Base-by-base conservation (phyloP, 805 yeast species). In the Teunomyces lycoperdinae region DNA sequence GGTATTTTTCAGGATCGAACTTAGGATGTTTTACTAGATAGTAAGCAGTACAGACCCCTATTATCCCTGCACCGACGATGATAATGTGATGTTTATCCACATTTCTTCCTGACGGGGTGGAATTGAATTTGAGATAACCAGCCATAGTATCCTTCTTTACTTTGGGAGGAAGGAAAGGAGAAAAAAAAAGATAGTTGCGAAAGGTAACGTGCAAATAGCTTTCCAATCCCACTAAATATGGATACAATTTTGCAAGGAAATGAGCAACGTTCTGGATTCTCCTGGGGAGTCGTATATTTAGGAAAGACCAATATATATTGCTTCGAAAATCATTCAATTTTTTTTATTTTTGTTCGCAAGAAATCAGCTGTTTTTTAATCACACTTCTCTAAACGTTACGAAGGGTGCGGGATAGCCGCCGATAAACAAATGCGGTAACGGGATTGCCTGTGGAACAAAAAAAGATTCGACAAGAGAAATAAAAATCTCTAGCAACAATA, bases 41-140 rank as follows among this genome's bases (percentile, higher is more conserved):
- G 67, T 87, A 94, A 1, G 98, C 97, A 1, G 94, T 88, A 63
- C 96, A 89, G 6, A 89, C 96, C 33, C 99, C 99, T 33, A 92
- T 87, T 58, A 92, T 92, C 17, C 99, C 99, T 0, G 96, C 98
- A 20, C 96, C 96, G 20, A 89, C 94, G 39, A 89, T 85, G 50
- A 88, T 78, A 49, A 87, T 87, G 62, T 88, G 95, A 31, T 83
- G 78, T 60, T 87, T 87, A 26, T 40, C 13, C 52, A 78, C 68
- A 44, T 76, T 79, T 44, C 64, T 70, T 13, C 78, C 79, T 2
- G 80, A 72, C 9, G 82, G 79, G 33, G 56, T 60, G 3, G 78
- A 59, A 29, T 61, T 42, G 36, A 49, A 49, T 40, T 52, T 52
- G 46, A 51, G 52, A 16, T 51, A 49, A 34, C 49, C 55, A 13